Evolutionary conservation across 345 rosid species (phyloP), one percentile per base, ranked within the genome.

Genomic region (Nasturtium officinale): DNA sequence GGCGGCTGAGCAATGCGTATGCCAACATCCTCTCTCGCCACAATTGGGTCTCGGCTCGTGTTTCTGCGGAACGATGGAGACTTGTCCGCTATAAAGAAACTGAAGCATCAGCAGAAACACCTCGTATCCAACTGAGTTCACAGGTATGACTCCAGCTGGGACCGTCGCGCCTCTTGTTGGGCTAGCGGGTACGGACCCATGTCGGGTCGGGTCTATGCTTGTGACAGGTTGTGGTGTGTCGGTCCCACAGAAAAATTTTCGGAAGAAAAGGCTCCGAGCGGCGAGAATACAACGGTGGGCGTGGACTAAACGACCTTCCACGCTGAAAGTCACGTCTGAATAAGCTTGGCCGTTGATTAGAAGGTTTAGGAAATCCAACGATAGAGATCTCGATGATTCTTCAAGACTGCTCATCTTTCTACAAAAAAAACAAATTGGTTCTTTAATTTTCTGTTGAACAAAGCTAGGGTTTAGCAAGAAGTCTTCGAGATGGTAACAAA

Each of bases 21-120:
- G 99, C 99, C 99, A 96, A 77, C 99, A 96, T 1, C 91, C 95
- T 78, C 99, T 81, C 65, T 92, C 99, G 3, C 96, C 92, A 79
- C 99, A 96, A 82, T 90, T 89, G 54, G 94, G 97, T 86, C 98
- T 84, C 1, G 94, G 91, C 78, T 96, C 98, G 42, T 96, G 98
- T 81, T 92, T 96, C 62, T 84, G 98, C n/a, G 99, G 99, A 51
- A 87, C 87, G 69, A 96, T 84, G 11, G 97, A 87, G 61, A 90
- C 99, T 81, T 92, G 98, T 15, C 99, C 99, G 45, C 99, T 92
- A 71, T 96, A 96, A 75, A 96, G 78, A 72, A 92, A 96, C 89
- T 96, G 99, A 54, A 96, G 84, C 64, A 96, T 78, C 73, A 96
- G 18, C 80, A 92, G 75, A 81, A 96, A 96, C 70, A 92, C 99